Conservation (phyloP, 495 filamentous ascomycete species). For the Podospora pseudopauciseta region DNA sequence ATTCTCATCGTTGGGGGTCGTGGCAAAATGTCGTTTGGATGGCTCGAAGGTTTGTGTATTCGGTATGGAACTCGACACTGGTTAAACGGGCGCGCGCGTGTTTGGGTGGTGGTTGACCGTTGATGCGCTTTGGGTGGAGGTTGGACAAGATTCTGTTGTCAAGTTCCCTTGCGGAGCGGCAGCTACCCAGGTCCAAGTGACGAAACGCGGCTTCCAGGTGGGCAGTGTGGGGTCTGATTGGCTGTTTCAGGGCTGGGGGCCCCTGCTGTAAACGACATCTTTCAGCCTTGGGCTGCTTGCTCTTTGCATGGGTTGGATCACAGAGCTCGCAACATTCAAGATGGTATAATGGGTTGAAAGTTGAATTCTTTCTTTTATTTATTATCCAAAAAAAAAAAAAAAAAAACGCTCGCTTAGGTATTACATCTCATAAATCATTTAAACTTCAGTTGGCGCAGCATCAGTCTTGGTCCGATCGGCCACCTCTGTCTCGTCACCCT, state of each 20-base stretch:
- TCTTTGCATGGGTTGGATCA: not conserved
- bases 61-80: not conserved
- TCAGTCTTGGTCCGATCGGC: slow-evolving; percentile 29
- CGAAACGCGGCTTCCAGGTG: slow-evolving; percentile 16
- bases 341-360: not conserved
- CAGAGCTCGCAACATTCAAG: not conserved
- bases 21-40: not conserved
- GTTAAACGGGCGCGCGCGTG: not conserved
- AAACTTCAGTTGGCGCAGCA: slow-evolving; percentile 40
- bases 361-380: slow-evolving; percentile 1
- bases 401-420: slow-evolving; percentile 5
- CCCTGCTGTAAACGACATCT: not conserved
- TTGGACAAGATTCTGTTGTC: not conserved
- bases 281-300: not conserved
- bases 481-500: slow-evolving; percentile 22
- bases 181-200: slow-evolving; percentile 6
- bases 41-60: not conserved
- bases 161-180: not conserved
- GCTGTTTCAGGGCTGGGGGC: not conserved
- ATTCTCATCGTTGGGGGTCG: slow-evolving; percentile 16
- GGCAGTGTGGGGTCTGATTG: not conserved
- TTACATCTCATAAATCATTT: slow-evolving; percentile 8
- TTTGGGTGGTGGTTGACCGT: not conserved
- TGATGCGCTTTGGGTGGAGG: not conserved
- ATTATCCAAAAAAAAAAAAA: not conserved